These are phyloP conservation scores for Colletotrichum magnum DNA, from an alignment of 2,329 filamentous ascomycete species.

Conservation along the genomic window DNA sequence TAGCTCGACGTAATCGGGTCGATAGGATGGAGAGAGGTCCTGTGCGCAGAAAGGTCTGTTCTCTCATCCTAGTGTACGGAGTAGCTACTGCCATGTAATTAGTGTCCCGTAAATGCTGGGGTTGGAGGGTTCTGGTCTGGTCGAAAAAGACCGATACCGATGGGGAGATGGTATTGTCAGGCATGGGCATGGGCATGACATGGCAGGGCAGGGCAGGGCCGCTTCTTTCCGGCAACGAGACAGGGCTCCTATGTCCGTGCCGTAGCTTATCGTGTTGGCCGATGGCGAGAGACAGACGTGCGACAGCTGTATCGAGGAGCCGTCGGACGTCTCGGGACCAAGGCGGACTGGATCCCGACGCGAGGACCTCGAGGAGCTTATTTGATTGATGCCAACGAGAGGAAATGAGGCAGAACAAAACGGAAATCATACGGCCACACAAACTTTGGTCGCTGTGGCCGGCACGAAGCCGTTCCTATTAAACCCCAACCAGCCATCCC, in stretches of 20 bases:
- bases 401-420: constrained; percentile 6
- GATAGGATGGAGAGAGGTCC: constrained; percentile 7
- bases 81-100: too few species aligned
- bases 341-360: constrained; percentile 26
- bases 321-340: constrained; percentile 35
- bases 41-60: constrained; percentile 32
- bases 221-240: background rate
- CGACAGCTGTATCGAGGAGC: constrained; percentile 36
- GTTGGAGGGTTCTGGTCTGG: constrained; percentile 1
- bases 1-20: constrained; percentile 21
- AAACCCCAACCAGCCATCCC: constrained; percentile 20
- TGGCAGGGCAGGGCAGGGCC: background rate
- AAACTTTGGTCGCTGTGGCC: constrained; percentile 20
- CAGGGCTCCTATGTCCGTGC: constrained; percentile 31
- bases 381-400: constrained; percentile 23
- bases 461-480: constrained; percentile 31
- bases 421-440: constrained; percentile 29
- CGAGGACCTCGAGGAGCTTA: constrained; percentile 34
- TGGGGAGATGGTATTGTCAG: background rate
- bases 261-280: constrained; percentile 28
- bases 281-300: constrained; percentile 37
- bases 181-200: too few species aligned
- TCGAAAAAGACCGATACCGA: constrained; percentile 22
- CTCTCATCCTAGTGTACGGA: background rate
- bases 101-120: constrained; percentile 9